A percentile compares a stretch with the other conserved stretches of the same genome.
Conservation (phyloP, 768 basidiomycete genomes). For the Lactarius pseudohatsudake region DNA sequence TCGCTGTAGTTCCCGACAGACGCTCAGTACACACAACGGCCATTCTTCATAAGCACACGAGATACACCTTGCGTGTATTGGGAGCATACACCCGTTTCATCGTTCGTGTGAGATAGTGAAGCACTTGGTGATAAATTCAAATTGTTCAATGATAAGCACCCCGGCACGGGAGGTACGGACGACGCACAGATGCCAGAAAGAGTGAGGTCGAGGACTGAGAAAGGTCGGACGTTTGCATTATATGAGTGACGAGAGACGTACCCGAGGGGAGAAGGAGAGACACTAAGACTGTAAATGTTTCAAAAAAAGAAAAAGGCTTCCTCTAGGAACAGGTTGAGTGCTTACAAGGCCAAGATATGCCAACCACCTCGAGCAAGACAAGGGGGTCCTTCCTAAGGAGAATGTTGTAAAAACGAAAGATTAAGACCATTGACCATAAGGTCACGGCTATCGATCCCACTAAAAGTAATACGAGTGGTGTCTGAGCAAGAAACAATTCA, state of each 20-base stretch:
- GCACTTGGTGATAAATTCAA: neutral
- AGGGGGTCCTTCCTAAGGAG: neutral
- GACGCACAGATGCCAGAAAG: slow-evolving; percentile 3
- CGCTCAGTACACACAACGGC: neutral
- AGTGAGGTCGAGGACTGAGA: neutral
- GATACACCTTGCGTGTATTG: slow-evolving; percentile 9
- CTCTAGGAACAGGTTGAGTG: neutral
- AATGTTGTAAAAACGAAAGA: neutral
- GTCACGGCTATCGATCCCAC: slow-evolving; percentile 3
- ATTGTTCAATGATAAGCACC: neutral
- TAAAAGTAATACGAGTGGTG: slow-evolving; percentile 12
- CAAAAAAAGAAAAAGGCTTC: too few relatives aligned
- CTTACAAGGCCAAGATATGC: slow-evolving; percentile 20
- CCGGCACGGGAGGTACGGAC: neutral
- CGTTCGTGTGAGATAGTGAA: neutral
- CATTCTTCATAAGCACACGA: neutral
- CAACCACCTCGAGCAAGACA: neutral
- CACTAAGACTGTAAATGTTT: slow-evolving; percentile 2
- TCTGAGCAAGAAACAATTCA: slow-evolving; percentile 6
- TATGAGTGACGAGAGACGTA: neutral
- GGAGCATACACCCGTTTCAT: neutral
- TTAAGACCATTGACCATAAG: neutral
- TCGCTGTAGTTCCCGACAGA: neutral
- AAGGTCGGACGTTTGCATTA: neutral
- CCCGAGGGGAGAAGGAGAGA: neutral